phyloP scores from a whole-genome alignment of 176 grass and related monocot genomes.

The Triticum urartu region DNA sequence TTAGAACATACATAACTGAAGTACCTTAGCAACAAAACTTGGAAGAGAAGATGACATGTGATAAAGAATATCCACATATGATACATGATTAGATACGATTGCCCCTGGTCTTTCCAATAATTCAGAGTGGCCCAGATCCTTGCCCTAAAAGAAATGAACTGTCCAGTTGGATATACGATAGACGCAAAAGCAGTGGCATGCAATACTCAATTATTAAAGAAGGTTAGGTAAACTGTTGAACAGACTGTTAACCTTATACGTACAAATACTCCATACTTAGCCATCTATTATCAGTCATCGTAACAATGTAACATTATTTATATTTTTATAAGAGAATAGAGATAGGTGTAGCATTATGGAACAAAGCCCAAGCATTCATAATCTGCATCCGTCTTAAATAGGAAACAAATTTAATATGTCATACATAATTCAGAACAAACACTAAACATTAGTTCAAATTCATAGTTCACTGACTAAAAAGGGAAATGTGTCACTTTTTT shows the following conservation, averaged over 20 bases:
- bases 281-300: neutral
- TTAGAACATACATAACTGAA: neutral
- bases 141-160: conserved; percentile 40
- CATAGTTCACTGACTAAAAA: neutral
- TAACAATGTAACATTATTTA: neutral
- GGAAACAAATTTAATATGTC: neutral
- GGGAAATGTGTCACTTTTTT: neutral
- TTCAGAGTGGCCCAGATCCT: conserved; percentile 39
- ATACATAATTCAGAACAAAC: neutral
- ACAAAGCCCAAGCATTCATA: neutral
- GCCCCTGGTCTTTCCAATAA: conserved; percentile 61
- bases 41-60: conserved; percentile 93
- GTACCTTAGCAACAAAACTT: conserved; percentile 98
- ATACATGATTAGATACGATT: conserved; percentile 91
- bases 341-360: neutral
- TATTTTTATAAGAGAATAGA: neutral
- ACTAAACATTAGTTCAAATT: neutral
- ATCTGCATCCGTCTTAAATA: conserved; percentile 2
- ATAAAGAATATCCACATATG: conserved; percentile 98
- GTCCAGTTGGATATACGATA: conserved; percentile 19
- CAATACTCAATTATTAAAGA: neutral
- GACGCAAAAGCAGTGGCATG: neutral
- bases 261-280: neutral
- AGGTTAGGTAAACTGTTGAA: neutral
- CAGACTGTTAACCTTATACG: neutral